Evolutionary conservation across 2,329 filamentous ascomycete species (phyloP), one percentile per base, ranked within the genome.

Genomic region (Chlorencoelia australis): DNA sequence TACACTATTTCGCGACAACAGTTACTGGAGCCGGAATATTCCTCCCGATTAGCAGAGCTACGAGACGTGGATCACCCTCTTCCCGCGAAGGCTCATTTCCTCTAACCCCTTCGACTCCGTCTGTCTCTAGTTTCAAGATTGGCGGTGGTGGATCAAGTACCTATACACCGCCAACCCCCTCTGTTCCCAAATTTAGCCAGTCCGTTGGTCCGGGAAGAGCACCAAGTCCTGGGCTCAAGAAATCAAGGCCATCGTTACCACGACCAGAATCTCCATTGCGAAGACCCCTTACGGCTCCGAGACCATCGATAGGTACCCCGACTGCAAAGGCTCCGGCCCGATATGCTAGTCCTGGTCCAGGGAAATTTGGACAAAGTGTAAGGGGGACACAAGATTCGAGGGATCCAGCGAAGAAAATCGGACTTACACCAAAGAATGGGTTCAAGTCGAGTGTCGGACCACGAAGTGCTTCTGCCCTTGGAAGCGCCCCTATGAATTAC

Each of bases 1-100:
- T 79, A 32, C 75, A 67, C 21, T 98, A 98, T 62, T 98, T 98
- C 59, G 70, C 68, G 22, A 94, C 91, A 8, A 71, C 71, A 3
- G 63, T 79, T 15, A 74, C 84, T 1, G 86, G 86, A 43, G 78
- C 91, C 2, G 91, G 91, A 42, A 96, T 98, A 53, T 98, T 98
- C 57, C 71, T 98, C 10, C 91, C 91, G 3, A 66, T 91, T 11
- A 75, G 79, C 57, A 91, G 93, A 58, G 84, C 84, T 21, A 69
- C 72, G 54, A 82, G 73, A 59, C 79, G 75, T 55, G 73, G 72
- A 33, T 75, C 72, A 26, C 68, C 69, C 15, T 61, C 65, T 10
- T 64, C 67, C 19, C 65, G 72, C 24, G 63, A 63, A 22, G 67
- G 65, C 33, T 65, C 69, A 5, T 71, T 73, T 45, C 73, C 81